A percentile compares a stretch with the other conserved stretches of the same genome.
Conservation (phyloP, 495 filamentous ascomycete genomes). For the Xylona heveae region DNA sequence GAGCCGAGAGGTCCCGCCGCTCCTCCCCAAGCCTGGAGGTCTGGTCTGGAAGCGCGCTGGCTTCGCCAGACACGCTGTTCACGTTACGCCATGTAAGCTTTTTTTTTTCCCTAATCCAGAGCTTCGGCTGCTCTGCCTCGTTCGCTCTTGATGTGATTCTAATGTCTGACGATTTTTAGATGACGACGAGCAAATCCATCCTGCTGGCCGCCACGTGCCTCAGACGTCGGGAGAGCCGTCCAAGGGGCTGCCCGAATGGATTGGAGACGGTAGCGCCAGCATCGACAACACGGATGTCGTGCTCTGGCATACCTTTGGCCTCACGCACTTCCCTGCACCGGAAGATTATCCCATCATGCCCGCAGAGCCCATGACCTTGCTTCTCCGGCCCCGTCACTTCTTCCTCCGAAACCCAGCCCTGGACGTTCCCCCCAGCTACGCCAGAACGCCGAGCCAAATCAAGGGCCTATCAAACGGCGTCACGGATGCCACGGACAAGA, state of each 20-base stretch:
- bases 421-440: conserved; percentile 69
- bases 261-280: conserved; percentile 43
- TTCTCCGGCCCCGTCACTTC: conserved; percentile 74
- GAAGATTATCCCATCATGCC: conserved; percentile 97
- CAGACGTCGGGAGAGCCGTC: conserved; percentile 80
- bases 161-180: conserved; percentile 23
- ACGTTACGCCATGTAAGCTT: conserved; percentile 70
- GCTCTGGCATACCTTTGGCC: conserved; percentile 90
- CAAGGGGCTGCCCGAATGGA: conserved; percentile 62
- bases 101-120: background rate
- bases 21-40: conserved; percentile 68
- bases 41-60: conserved; percentile 88
- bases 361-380: conserved; percentile 66
- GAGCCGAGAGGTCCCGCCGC: conserved; percentile 54
- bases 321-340: conserved; percentile 79
- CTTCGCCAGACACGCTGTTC: conserved; percentile 78
- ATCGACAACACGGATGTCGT: conserved; percentile 80
- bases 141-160: conserved; percentile 1
- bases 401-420: conserved; percentile 69
- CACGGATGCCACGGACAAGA: conserved; percentile 9
- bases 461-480: conserved; percentile 9
- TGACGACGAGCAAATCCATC: conserved; percentile 68
- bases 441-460: conserved; percentile 50
- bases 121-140: background rate
- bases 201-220: conserved; percentile 82